Conservation (phyloP, 2,329 filamentous ascomycete species). For the Talaromyces sp. region DNA sequence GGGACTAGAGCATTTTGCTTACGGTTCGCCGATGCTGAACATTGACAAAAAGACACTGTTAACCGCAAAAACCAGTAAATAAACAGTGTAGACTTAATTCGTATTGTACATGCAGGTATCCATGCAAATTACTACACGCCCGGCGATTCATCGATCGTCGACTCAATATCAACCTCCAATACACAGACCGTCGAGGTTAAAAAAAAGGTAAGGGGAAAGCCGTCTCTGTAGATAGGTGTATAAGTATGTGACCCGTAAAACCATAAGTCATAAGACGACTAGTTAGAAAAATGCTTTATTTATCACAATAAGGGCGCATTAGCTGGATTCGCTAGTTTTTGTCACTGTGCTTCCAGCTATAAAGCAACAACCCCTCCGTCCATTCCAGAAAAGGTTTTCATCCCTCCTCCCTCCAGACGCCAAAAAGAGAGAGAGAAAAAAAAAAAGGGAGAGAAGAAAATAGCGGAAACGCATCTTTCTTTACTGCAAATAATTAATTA, state of each 20-base stretch:
- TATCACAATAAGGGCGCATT: neutral
- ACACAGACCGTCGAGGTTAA: neutral
- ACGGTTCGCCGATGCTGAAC: conserved; percentile 39
- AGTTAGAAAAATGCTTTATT: neutral
- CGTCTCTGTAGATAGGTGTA: neutral
- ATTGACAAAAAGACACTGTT: conserved; percentile 23
- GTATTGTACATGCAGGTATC: neutral
- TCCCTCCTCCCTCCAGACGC: neutral
- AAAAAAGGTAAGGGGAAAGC: neutral
- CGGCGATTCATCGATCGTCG: neutral
- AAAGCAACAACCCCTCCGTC: neutral
- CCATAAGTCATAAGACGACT: neutral
- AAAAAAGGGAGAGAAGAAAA: neutral
- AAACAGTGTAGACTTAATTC: neutral
- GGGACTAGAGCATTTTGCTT: conserved; percentile 35
- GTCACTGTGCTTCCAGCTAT: neutral
- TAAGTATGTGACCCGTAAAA: neutral
- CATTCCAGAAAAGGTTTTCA: neutral
- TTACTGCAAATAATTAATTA: neutral
- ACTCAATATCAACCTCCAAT: neutral
- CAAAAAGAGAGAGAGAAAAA: neutral
- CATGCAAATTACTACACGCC: neutral
- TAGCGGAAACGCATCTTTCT: neutral
- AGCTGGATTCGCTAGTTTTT: neutral
- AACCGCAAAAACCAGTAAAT: neutral